phyloP scores from a whole-genome alignment of 257 asterid species.

The Salvia hispanica region DNA sequence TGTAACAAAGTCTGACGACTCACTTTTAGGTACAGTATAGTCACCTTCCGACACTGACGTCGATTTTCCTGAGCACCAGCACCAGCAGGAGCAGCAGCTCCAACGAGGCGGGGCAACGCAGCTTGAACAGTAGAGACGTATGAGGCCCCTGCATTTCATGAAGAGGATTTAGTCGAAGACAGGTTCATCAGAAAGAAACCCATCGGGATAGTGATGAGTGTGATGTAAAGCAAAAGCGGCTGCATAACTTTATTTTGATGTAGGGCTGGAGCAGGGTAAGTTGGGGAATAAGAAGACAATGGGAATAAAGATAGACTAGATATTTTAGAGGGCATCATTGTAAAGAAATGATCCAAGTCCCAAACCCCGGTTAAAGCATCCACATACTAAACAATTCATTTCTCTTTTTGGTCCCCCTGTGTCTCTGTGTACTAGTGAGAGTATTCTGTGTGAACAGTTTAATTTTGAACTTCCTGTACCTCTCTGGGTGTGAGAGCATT shows the following conservation, averaged over 20 bases:
- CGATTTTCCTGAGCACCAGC: constrained; percentile 87
- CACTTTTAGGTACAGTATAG: constrained; percentile 15
- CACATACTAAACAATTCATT: background rate
- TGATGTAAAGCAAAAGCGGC: constrained; percentile 5
- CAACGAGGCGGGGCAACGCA: constrained; percentile 79
- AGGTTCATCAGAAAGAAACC: constrained; percentile 16
- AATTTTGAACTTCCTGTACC: constrained; percentile 47
- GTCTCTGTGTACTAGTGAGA: background rate
- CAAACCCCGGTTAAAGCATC: constrained; percentile 2
- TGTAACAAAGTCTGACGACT: constrained; percentile 26
- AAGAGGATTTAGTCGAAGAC: constrained; percentile 30
- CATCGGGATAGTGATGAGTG: constrained; percentile 8
- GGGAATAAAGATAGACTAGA: constrained; percentile 9
- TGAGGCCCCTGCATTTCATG: constrained; percentile 82
- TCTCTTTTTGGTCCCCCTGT: background rate
- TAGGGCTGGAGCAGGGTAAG: background rate
- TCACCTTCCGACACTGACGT: constrained; percentile 93
- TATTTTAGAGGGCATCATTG: background rate
- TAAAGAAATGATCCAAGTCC: constrained; percentile 1
- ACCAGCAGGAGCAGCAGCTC: constrained; percentile 91
- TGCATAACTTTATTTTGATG: background rate
- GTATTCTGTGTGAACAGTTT: background rate
- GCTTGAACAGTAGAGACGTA: constrained; percentile 84
- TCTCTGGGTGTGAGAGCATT: constrained; percentile 87
- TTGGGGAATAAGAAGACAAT: constrained; percentile 5